phyloP scores from a whole-genome alignment of 495 filamentous ascomycete species.

The Talaromyces wortmannii region DNA sequence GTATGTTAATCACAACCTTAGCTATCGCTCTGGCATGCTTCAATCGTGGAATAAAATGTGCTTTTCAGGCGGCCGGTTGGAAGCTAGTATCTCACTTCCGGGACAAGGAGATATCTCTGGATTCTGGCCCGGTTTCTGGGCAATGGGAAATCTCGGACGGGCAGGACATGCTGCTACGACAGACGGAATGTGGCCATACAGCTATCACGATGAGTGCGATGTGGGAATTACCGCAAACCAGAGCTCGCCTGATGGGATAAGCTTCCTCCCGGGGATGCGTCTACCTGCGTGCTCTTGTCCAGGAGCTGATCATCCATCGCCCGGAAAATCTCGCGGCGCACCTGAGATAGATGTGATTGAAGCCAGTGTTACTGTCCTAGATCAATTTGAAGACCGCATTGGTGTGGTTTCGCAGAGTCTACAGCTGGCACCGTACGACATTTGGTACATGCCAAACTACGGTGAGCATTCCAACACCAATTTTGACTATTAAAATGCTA shows the following conservation, averaged over 20 bases:
- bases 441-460: slow-evolving; percentile 70
- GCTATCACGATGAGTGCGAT: slow-evolving; percentile 66
- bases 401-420: slow-evolving; percentile 65
- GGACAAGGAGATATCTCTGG: slow-evolving; percentile 61
- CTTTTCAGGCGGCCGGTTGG: slow-evolving; percentile 69
- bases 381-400: slow-evolving; percentile 35
- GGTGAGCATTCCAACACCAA: slow-evolving; percentile 22
- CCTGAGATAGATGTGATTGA: slow-evolving; percentile 76
- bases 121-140: slow-evolving; percentile 80
- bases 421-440: slow-evolving; percentile 70
- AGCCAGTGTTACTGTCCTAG: slow-evolving; percentile 53
- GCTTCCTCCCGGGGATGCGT: slow-evolving; percentile 65
- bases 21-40: slow-evolving; percentile 75
- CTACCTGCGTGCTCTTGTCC: slow-evolving; percentile 64
- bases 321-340: slow-evolving; percentile 62
- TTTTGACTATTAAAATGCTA: background rate
- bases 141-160: slow-evolving; percentile 68
- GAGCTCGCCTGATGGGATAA: slow-evolving; percentile 60
- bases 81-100: slow-evolving; percentile 70
- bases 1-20: slow-evolving; percentile 60
- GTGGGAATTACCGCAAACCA: slow-evolving; percentile 75
- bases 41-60: slow-evolving; percentile 79
- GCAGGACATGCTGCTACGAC: slow-evolving; percentile 64
- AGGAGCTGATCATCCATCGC: slow-evolving; percentile 60
- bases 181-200: slow-evolving; percentile 76